Evolutionary conservation across 1,139 yeast species (phyloP).

Genomic region (Lodderomyces parapsilosis): DNA sequence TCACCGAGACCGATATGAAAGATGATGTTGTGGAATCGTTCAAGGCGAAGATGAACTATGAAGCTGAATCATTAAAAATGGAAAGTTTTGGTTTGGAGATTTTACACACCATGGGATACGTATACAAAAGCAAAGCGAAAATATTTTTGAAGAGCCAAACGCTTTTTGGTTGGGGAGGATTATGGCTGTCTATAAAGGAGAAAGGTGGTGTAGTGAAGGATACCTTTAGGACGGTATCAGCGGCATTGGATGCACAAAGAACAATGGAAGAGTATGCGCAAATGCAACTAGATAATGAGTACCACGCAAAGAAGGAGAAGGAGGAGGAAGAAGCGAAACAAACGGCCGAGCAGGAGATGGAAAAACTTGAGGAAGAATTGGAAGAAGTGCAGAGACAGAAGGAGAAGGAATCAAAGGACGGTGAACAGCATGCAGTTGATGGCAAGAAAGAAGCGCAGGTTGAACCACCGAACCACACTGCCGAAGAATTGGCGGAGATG

Average conservation of each 20-base stretch:
- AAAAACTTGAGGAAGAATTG: constrained; percentile 22
- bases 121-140: constrained; percentile 69
- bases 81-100: constrained; percentile 93
- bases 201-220: constrained; percentile 84
- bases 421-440: constrained; percentile 12
- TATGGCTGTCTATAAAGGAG: constrained; percentile 81
- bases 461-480: constrained; percentile 58
- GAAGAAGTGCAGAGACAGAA: constrained; percentile 17
- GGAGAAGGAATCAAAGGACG: constrained; percentile 8
- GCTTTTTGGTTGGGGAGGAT: constrained; percentile 79
- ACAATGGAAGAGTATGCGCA: constrained; percentile 81
- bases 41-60: constrained; percentile 67
- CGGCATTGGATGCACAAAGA: constrained; percentile 87
- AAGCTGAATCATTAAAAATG: constrained; percentile 86
- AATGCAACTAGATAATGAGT: constrained; percentile 61
- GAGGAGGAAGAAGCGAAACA: constrained; percentile 27
- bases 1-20: constrained; percentile 81
- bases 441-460: constrained; percentile 16
- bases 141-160: constrained; percentile 62
- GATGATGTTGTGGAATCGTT: constrained; percentile 69
- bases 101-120: constrained; percentile 79
- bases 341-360: constrained; percentile 17
- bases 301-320: constrained; percentile 42
- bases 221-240: constrained; percentile 78
- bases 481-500: constrained; percentile 80